Conservation (phyloP, 192 early-diverging fungal species). For the Gigaspora rosea region DNA sequence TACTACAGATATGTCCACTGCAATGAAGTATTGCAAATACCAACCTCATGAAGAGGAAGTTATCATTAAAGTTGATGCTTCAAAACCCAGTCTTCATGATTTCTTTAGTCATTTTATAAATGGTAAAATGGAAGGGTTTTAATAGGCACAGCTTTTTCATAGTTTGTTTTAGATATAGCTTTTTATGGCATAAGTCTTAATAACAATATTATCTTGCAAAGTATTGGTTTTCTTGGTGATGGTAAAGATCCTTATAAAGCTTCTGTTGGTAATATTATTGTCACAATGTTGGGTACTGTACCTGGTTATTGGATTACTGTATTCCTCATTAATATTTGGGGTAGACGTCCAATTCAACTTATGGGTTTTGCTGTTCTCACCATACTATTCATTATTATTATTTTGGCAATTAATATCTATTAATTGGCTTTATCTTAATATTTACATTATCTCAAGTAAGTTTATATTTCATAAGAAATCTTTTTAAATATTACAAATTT, state of each 20-base stretch:
- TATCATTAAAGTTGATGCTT: conserved; percentile 35
- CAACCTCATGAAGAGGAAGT: conserved; percentile 36
- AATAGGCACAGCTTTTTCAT: conserved; percentile 69
- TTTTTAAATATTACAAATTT: no score
- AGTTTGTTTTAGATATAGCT: conserved; percentile 77
- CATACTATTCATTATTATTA: conserved; percentile 74
- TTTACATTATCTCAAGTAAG: neutral
- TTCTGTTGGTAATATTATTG: no score
- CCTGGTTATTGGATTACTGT: conserved; percentile 98
- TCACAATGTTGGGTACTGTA: conserved; percentile 74
- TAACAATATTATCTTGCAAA: conserved; percentile 69
- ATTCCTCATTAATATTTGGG: conserved; percentile 80
- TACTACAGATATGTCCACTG: conserved; percentile 46
- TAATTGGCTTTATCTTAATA: conserved; percentile 34
- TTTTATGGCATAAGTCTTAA: conserved; percentile 86
- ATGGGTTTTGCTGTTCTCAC: conserved; percentile 78
- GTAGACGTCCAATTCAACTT: conserved; percentile 93
- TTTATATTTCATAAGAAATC: no score
- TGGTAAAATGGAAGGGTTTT: conserved; percentile 84
- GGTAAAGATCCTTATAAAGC: no score
- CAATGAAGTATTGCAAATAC: conserved; percentile 51
- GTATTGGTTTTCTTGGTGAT: conserved; percentile 56
- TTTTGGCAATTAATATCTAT: conserved; percentile 64
- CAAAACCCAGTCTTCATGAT: conserved; percentile 50
- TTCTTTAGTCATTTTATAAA: conserved; percentile 74